A percentile compares a stretch with the other conserved stretches of the same genome.
Evolutionary conservation across 2,329 filamentous ascomycete species (phyloP).

Genomic region (Annulohypoxylon truncatum): DNA sequence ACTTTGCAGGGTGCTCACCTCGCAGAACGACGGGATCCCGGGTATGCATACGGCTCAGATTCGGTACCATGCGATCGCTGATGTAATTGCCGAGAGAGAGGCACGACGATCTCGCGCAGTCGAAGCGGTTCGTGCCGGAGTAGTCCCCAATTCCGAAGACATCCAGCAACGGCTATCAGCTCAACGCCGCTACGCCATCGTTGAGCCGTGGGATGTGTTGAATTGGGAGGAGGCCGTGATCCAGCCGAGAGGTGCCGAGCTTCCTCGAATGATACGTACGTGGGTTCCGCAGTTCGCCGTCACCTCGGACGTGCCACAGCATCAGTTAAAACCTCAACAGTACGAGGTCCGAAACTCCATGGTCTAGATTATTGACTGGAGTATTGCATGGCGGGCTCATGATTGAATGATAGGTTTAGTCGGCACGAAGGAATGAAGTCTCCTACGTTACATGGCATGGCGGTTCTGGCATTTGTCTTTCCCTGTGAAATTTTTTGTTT

Average conservation of each 20-base stretch:
- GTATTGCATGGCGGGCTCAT: conserved; percentile 35
- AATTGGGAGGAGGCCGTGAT: conserved; percentile 62
- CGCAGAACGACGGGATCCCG: conserved; percentile 64
- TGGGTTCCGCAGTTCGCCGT: conserved; percentile 56
- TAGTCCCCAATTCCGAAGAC: conserved; percentile 51
- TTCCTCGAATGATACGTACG: conserved; percentile 57
- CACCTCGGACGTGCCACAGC: conserved; percentile 33
- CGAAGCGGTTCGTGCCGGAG: conserved; percentile 55
- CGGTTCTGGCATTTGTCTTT: conserved; percentile 42
- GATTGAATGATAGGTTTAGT: conserved; percentile 43
- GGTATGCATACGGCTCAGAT: conserved; percentile 62
- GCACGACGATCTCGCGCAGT: conserved; percentile 61
- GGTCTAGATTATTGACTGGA: conserved; percentile 44
- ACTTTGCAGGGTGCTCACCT: conserved; percentile 74
- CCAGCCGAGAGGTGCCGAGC: conserved; percentile 54
- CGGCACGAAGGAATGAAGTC: conserved; percentile 27
- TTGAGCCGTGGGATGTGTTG: conserved; percentile 59
- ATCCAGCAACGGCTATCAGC: conserved; percentile 53
- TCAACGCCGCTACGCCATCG: conserved; percentile 54
- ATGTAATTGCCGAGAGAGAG: conserved; percentile 69
- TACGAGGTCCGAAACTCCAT: conserved; percentile 46
- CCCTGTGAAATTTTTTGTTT: too few relatives aligned
- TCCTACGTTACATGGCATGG: conserved; percentile 45
- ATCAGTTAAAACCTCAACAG: conserved; percentile 31
- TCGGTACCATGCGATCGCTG: conserved; percentile 61